Evolutionary conservation across 2,329 filamentous ascomycete species (phyloP), one percentile per base, ranked within the genome.

Genomic region (Cladosporium velox): DNA sequence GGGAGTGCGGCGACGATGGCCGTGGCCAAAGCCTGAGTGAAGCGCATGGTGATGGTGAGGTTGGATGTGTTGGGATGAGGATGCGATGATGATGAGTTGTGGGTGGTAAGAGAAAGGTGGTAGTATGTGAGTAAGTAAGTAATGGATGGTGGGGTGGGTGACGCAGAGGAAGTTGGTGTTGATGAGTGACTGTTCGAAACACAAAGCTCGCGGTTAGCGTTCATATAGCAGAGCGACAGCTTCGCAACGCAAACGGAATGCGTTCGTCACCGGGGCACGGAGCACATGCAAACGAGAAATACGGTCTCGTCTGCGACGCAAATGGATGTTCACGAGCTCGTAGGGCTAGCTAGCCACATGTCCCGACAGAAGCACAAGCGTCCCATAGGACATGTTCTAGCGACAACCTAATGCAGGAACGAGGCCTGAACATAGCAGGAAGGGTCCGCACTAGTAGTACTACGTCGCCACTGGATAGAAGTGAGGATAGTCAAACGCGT

Each of bases 1-100:
- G 85, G 78, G 32, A 81, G 71, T n/a, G 78, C 71, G n/a, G 67
- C 67, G 51, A 77, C 76, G 35, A 78, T 65, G 34, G 77, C 73
- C 66, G 78, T 75, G 62, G 79, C 70, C 57, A 76, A 66, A 59
- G 76, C 69, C 14, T 52, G 66, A 26, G 70, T 63, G 69, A 76
- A 74, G 52, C 72, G 75, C 76, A 78, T 78, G 59, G n/a, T 74
- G 67, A 34, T 41, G 34, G 21, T 41, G 55, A 52, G 18, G 38
- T 60, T 21, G 63, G 28, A 60, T 59, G 61, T 58, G 55, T 41
- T 55, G 26, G 21, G 8, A 41, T 24, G 34, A 58, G 21, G 32
- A 18, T 58, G 28, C 14, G 35, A n/a, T 64, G 51, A 57, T 47
- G 32, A 18, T 41, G 32, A 52, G 41, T 21, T 26, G 59, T 52